Evolutionary conservation across 1,284 basidiomycete genomes (phyloP).

Genomic region (Gymnopus androsaceus): DNA sequence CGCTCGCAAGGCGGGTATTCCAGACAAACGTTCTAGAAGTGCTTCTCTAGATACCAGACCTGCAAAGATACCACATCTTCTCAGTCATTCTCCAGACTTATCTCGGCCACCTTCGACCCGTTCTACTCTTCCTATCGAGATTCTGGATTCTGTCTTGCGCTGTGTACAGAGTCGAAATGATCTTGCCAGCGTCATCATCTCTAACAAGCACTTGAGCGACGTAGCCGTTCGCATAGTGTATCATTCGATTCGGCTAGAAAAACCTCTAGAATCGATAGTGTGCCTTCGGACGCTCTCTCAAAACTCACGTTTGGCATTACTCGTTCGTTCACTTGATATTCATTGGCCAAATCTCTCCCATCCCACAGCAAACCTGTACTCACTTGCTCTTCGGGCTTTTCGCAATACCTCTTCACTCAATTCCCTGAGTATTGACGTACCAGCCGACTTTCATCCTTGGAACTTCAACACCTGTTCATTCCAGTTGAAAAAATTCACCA

Average conservation of each 20-base stretch:
- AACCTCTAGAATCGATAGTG: conserved; percentile 31
- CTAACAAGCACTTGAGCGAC: conserved; percentile 40
- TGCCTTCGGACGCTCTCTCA: conserved; percentile 44
- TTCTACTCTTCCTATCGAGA: conserved; percentile 47
- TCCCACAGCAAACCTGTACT: conserved; percentile 47
- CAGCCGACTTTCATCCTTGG: conserved; percentile 39
- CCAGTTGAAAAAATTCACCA: conserved; percentile 46
- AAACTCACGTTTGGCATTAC: conserved; percentile 33
- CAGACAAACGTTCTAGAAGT: neutral
- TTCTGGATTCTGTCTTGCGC: conserved; percentile 46
- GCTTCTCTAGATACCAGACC: neutral
- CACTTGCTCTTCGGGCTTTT: conserved; percentile 47
- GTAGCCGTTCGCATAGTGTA: conserved; percentile 49
- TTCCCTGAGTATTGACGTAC: conserved; percentile 51
- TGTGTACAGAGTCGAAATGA: conserved; percentile 31
- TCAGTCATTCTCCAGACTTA: neutral
- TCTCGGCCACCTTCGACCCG: neutral
- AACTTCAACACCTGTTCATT: conserved; percentile 46
- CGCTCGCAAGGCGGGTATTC: conserved; percentile 9
- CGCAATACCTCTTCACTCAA: conserved; percentile 38
- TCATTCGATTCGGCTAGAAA: conserved; percentile 34
- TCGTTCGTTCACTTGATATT: conserved; percentile 48
- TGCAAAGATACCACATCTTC: conserved; percentile 1
- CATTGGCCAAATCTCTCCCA: conserved; percentile 37
- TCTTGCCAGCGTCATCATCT: conserved; percentile 27